Evolutionary conservation across 78 protist species (phyloP).

Genomic region (Cavenderia fasciculata): DNA sequence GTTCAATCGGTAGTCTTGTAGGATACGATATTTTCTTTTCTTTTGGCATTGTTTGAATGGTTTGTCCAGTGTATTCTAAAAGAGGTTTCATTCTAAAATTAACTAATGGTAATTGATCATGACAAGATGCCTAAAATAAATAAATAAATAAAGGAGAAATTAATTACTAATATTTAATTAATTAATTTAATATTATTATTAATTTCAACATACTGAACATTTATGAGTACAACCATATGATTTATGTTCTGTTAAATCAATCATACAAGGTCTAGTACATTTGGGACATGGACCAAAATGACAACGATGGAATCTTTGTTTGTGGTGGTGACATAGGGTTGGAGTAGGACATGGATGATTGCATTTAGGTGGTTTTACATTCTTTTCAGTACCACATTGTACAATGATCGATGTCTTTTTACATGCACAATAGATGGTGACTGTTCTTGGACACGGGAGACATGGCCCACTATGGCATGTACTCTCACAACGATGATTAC

Average conservation of each 20-base stretch:
- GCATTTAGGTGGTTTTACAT: not conserved
- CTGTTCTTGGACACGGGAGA: not conserved
- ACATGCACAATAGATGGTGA: conserved; percentile 6
- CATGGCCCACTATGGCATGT: conserved; percentile 8
- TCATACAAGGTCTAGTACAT: not conserved
- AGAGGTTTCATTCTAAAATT: not conserved
- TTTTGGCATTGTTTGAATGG: not conserved
- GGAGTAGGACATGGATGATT: not conserved
- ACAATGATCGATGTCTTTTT: not conserved
- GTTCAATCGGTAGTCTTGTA: not conserved
- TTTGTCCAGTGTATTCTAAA: conserved; percentile 5
- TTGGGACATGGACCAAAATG: conserved; percentile 5
- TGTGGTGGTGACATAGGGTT: conserved; percentile 1
- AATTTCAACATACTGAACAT: too few species aligned
- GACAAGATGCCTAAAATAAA: too few species aligned
- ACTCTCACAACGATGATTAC: conserved; percentile 11
- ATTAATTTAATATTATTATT: too few species aligned
- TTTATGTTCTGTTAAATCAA: not conserved
- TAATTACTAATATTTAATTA: too few species aligned
- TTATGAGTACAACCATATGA: not conserved
- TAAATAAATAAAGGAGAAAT: too few species aligned
- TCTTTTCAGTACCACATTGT: conserved; percentile 16
- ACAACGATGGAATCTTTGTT: not conserved
- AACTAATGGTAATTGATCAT: not conserved
- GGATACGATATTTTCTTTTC: not conserved